Evolutionary conservation across 176 grass and related monocot species (phyloP).

Genomic region (Aechmea fasciata): DNA sequence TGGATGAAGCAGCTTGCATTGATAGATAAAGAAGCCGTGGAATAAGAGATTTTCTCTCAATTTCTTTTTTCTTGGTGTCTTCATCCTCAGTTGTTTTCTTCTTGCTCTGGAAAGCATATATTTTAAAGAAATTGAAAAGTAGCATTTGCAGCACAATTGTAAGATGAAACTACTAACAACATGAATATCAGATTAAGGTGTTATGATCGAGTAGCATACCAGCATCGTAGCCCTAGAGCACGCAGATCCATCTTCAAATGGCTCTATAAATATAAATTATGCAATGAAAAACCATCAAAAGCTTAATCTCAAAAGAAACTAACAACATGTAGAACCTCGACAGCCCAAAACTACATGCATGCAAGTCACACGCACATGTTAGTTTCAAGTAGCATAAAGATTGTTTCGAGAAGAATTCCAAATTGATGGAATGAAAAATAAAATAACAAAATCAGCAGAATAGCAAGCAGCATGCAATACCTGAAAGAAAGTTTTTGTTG

Average conservation of each 20-base stretch:
- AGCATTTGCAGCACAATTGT: neutral
- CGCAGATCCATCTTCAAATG: slow-evolving; percentile 46
- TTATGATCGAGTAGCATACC: slow-evolving; percentile 33
- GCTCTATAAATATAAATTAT: slow-evolving; percentile 37
- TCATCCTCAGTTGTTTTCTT: slow-evolving; percentile 43
- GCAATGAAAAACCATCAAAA: neutral
- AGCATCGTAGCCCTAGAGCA: slow-evolving; percentile 41
- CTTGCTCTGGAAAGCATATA: slow-evolving; percentile 34
- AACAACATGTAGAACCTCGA: no score
- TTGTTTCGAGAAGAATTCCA: neutral
- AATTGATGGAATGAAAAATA: neutral
- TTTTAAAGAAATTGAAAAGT: neutral
- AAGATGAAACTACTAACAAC: neutral
- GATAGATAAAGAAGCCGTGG: slow-evolving; percentile 81
- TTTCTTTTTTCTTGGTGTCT: slow-evolving; percentile 33
- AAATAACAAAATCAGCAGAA: slow-evolving; percentile 2
- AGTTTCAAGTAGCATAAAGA: neutral
- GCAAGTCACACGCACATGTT: neutral
- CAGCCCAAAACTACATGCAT: neutral
- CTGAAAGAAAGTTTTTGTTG: slow-evolving; percentile 70
- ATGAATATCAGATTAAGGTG: neutral
- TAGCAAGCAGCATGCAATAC: slow-evolving; percentile 29
- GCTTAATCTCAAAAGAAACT: neutral
- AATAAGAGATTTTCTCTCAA: slow-evolving; percentile 74
- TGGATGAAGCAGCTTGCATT: slow-evolving; percentile 32